Evolutionary conservation across 2,329 filamentous ascomycete species (phyloP), one percentile per base, ranked within the genome.

Genomic region (Karstenula rhodostoma): DNA sequence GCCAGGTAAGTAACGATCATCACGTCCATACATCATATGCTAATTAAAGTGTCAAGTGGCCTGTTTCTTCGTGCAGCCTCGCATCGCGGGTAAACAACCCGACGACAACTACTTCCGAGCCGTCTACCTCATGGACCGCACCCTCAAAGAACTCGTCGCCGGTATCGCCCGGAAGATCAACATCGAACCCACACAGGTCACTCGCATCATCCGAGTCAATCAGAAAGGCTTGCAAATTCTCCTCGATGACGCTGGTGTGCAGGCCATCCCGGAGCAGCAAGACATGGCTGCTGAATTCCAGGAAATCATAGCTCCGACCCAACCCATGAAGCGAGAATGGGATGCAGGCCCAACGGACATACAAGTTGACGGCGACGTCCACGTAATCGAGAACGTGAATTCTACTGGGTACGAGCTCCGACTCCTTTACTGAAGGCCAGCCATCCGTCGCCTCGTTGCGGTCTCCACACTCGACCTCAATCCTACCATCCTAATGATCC

Each of bases 231-330:
- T 97, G 1, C 88, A 93, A 70, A 88, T 98, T 57, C 87, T 96
- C 72, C 86, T 98, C 69, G 95, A 98, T 71, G 93, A 98, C 72
- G 93, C 97, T 64, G 89, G 96, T 50, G 87, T 98, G 33, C 86
- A 86, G 47, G 90, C 94, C 76, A 83, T 98, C 55, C 86, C 88
- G 1, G 95, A 99, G 79, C 94, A 93, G 33, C 93, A 98, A 77
- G 94, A 97, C 72, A 95, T 98, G 90, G 81, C 85, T 40, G 86
- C 86, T 44, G 87, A 90, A 68, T 86, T 89, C 60, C 84, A 91
- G 59, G 89, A 95, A 67, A 83, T 91, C 47, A 80, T 58, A n/a
- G 68, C 73, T 29, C 75, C 80, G 52, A 76, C 81, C 54, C 77
- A 69, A 60, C 78, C 70, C 46, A 79, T 78, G 73, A 86, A 81